Base-by-base conservation (phyloP, 371 early-diverging fungal species). In the Mortierella sp. region DNA sequence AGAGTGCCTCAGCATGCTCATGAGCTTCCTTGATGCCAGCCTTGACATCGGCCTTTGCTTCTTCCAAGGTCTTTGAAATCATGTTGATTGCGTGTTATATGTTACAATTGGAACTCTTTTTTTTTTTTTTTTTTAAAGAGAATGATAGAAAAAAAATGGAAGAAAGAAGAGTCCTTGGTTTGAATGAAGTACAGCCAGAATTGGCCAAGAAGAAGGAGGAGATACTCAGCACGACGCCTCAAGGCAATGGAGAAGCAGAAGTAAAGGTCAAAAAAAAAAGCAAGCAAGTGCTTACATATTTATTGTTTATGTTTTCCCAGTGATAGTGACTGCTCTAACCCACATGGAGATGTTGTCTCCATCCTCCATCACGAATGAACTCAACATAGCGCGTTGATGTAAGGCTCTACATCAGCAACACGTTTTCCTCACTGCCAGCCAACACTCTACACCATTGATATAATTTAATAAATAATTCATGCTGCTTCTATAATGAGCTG, bases 41-140 rank as follows among this genome's bases (percentile, higher is more conserved):
- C 47, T 77, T 83, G 64, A 77, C 78, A 63, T 83, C 78, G 22
- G 70, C 75, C 70, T 78, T 77, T 20, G 76, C 73, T 43, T 81
- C 81, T n/a, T 75, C 73, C 65, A 81, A 24, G 61, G 62, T 68
- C 76, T 75, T 81, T 52, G 81, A 75, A 62, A 68, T 68, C 75
- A 75, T 75, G 72, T 66, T 20, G 43, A 62, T 40, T 26, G 51
- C 30, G 39, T 62, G 59, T 62, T 49, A 5, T 55, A 55, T 28
- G 5, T 55, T 55, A 55, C 55, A 55, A 55, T 55, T 12, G 28
- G 18, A 26, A 8, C 12, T 55, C 12, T 55, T 55, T 55, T 28
- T 60, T 20, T 11, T 45, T 18, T 1, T 45, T 12, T 8, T 40
- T 40, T 40, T 40, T 40, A n/a, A n/a, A n/a, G n/a, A n/a, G n/a